Evolutionary conservation across 352 stramenopile species (phyloP).

Genomic region (Globisporangium okanoganense): DNA sequence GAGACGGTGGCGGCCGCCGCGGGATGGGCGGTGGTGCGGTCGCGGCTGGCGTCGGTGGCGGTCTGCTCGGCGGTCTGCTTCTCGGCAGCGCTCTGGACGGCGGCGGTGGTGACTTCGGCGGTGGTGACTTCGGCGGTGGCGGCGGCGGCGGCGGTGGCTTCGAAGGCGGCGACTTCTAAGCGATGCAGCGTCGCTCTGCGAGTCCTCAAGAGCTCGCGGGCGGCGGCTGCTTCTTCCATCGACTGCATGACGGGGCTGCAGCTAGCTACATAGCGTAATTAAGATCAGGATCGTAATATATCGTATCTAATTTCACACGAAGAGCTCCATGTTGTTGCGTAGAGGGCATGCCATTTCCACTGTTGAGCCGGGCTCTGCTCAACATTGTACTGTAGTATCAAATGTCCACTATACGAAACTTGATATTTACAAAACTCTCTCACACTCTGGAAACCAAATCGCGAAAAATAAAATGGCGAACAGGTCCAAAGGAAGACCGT

Average conservation of each 20-base stretch:
- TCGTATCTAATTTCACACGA: neutral
- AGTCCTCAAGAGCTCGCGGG: neutral
- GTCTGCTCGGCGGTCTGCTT: conserved; percentile 34
- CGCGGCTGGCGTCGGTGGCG: conserved; percentile 32
- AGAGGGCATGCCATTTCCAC: too few relatives aligned
- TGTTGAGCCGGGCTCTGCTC: too few relatives aligned
- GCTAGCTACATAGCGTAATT: neutral
- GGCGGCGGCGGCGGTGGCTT: conserved; percentile 12
- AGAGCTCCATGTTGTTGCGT: neutral
- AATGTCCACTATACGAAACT: neutral
- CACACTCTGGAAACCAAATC: neutral
- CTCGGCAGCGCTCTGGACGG: conserved; percentile 34
- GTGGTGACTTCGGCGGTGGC: conserved; percentile 12
- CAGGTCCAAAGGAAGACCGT: conserved; percentile 12
- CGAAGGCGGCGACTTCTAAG: conserved; percentile 19
- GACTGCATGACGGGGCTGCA: neutral
- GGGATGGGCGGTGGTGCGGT: conserved; percentile 34
- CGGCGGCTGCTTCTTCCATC: neutral
- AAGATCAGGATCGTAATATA: conserved; percentile 2
- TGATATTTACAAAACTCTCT: neutral
- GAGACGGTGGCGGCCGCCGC: conserved; percentile 17
- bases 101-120: conserved; percentile 12
- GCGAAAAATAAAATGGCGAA: conserved; percentile 3
- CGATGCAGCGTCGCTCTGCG: neutral
- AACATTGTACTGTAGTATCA: too few relatives aligned